phyloP scores from a whole-genome alignment of 1,139 yeast genomes.

The Saccharomyces hybrid region DNA sequence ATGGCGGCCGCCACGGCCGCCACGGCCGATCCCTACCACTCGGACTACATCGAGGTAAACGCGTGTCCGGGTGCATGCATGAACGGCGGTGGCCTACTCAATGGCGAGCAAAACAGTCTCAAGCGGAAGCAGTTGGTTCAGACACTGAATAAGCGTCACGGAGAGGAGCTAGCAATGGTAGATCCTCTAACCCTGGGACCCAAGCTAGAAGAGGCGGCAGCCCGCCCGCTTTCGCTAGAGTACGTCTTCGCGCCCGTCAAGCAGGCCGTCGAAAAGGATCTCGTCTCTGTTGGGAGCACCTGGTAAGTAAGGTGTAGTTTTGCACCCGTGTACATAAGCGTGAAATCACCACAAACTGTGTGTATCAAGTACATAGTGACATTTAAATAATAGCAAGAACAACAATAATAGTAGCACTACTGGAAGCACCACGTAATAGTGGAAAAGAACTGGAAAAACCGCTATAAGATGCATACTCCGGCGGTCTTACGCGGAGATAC shows the following conservation, averaged over 20 bases:
- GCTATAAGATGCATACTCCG: not conserved
- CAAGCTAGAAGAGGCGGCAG: slow-evolving; percentile 3
- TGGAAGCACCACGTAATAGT: too few relatives aligned
- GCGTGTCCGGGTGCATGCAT: slow-evolving; percentile 98
- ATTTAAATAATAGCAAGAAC: not conserved
- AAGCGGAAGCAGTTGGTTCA: slow-evolving; percentile 7
- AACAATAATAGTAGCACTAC: not conserved
- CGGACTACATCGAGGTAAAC: slow-evolving; percentile 90
- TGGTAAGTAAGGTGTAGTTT: slow-evolving; percentile 15
- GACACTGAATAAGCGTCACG: slow-evolving; percentile 7
- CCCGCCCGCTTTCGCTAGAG: slow-evolving; percentile 4
- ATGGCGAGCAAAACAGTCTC: slow-evolving; percentile 8
- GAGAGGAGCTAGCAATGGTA: slow-evolving; percentile 5
- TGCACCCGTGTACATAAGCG: not conserved
- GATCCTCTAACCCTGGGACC: slow-evolving; percentile 8
- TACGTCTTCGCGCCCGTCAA: slow-evolving; percentile 17
- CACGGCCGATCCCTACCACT: slow-evolving; percentile 52
- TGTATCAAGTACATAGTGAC: not conserved
- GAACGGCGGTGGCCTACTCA: slow-evolving; percentile 86
- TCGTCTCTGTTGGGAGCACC: slow-evolving; percentile 20
- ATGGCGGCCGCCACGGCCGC: slow-evolving; percentile 34
- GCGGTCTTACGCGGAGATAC: slow-evolving; percentile 1
- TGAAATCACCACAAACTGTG: not conserved
- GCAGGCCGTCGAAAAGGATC: slow-evolving; percentile 13
- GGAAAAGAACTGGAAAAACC: not conserved